These are phyloP conservation scores for Trichoderma semiorbis DNA, from an alignment of 2,329 filamentous ascomycete genomes.

Conservation along the genomic window DNA sequence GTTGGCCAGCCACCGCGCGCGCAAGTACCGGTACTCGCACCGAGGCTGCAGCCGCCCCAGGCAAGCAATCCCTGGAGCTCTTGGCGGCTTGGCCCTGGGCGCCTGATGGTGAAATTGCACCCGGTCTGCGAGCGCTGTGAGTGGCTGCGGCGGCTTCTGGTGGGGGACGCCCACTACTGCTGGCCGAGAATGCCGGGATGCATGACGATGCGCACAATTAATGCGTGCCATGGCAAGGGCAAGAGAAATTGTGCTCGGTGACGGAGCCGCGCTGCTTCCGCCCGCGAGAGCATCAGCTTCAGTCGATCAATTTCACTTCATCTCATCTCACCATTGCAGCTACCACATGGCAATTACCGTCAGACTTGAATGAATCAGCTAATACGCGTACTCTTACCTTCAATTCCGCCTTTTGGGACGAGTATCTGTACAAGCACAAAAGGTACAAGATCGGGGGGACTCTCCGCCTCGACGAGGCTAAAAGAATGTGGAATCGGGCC, in stretches of 20 bases:
- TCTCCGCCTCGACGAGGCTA: background rate
- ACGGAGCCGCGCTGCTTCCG: background rate
- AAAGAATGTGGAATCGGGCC: conserved; percentile 5
- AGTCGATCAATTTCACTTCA: background rate
- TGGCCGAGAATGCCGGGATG: conserved; percentile 13
- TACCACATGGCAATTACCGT: conserved; percentile 1
- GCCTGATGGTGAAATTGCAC: conserved; percentile 20
- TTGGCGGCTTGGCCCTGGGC: conserved; percentile 14
- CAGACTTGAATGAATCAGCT: background rate
- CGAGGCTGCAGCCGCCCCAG: conserved; percentile 11
- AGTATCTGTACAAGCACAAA: background rate
- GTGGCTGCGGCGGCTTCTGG: conserved; percentile 11
- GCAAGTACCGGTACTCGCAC: background rate
- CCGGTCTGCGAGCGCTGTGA: conserved; percentile 4
- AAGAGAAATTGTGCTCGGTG: background rate
- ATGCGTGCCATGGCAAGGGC: background rate
- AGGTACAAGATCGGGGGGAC: background rate
- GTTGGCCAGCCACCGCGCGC: conserved; percentile 23
- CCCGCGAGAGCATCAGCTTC: background rate
- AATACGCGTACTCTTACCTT: conserved; percentile 1
- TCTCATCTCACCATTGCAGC: background rate
- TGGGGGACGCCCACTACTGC: conserved; percentile 3
- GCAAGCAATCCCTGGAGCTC: conserved; percentile 18
- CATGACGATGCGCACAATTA: conserved; percentile 7
- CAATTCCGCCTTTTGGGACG: background rate